Conservation (phyloP, 1,284 basidiomycete genomes). For the Sanghuangporus weigelae region DNA sequence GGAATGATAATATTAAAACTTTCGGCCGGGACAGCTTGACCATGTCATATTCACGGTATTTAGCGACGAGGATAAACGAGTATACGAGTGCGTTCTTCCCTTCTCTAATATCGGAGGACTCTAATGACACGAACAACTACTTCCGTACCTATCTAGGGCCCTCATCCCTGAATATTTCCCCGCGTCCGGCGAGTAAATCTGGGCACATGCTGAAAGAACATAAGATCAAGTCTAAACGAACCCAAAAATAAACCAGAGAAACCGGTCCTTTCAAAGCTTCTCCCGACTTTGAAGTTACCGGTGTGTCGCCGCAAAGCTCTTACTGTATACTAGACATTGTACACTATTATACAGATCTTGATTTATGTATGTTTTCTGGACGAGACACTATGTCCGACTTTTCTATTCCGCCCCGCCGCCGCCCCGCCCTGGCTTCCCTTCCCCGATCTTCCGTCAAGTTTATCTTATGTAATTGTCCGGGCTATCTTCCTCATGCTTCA, state of each 20-base stretch:
- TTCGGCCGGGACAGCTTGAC: slow-evolving; percentile 46
- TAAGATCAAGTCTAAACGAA: background rate
- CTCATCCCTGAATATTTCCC: slow-evolving; percentile 64
- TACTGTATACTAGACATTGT: background rate
- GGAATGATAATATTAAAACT: background rate
- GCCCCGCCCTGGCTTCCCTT: no score
- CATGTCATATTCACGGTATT: slow-evolving; percentile 72
- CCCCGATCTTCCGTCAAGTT: no score
- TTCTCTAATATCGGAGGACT: background rate
- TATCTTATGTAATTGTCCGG: no score
- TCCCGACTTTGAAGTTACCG: background rate
- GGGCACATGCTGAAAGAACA: background rate
- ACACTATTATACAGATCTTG: no score
- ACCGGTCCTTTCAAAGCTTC: background rate
- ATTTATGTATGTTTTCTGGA: no score
- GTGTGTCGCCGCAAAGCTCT: background rate
- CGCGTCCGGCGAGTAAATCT: slow-evolving; percentile 4
- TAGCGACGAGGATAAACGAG: slow-evolving; percentile 54
- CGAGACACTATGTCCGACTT: no score
- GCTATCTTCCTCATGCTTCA: no score
- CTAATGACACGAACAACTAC: background rate
- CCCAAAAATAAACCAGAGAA: background rate
- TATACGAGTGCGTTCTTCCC: slow-evolving; percentile 52
- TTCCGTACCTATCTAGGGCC: slow-evolving; percentile 30
- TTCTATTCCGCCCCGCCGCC: no score